Conservation (phyloP, 805 yeast species). For the Yamadazyma phyllophila region DNA sequence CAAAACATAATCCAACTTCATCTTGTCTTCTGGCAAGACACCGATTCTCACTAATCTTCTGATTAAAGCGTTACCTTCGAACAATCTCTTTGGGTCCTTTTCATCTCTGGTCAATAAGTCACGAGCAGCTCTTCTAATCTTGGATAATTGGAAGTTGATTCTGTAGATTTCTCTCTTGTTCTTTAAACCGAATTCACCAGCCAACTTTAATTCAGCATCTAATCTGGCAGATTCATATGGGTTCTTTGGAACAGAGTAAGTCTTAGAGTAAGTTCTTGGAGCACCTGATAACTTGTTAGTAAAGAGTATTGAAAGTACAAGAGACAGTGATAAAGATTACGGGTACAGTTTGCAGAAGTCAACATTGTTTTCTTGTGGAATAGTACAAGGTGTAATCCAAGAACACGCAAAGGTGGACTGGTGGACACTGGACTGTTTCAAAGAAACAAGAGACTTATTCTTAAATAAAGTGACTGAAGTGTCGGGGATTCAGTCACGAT, state of each 20-base stretch:
- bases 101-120: slow-evolving; percentile 99
- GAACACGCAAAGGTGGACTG: background rate
- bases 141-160: slow-evolving; percentile 98
- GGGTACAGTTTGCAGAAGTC: background rate
- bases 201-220: slow-evolving; percentile 98
- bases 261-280: slow-evolving; percentile 99
- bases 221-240: slow-evolving; percentile 99
- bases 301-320: background rate
- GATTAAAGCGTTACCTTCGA: slow-evolving; percentile 99
- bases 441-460: slow-evolving; percentile 15
- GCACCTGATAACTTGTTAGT: slow-evolving; percentile 61
- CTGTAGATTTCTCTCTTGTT: slow-evolving; percentile 99
- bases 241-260: slow-evolving; percentile 99
- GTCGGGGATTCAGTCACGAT: slow-evolving; percentile 80
- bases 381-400: background rate
- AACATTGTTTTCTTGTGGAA: background rate
- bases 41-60: slow-evolving; percentile 99
- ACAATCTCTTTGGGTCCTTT: slow-evolving; percentile 99
- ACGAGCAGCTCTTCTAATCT: slow-evolving; percentile 99
- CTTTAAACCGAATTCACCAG: slow-evolving; percentile 99
- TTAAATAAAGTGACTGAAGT: slow-evolving; percentile 60
- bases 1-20: slow-evolving; percentile 99
- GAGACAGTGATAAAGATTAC: background rate
- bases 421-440: background rate
- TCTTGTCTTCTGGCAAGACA: slow-evolving; percentile 98